phyloP scores from a whole-genome alignment of 345 rosid genomes.

The Garcia nutans region DNA sequence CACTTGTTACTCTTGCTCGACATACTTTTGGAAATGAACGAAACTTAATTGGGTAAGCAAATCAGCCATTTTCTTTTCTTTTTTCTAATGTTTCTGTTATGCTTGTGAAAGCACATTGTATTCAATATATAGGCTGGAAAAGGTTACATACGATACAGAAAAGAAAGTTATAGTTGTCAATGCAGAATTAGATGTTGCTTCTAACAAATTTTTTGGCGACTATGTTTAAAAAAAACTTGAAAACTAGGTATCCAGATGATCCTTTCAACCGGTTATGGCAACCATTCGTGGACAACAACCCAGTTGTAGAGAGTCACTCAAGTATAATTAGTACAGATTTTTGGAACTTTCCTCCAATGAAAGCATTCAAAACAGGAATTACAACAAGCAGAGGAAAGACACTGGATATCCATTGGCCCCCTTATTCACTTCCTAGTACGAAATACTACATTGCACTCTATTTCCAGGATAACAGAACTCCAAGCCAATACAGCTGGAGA shows the following conservation, averaged over 20 bases:
- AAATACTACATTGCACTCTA: constrained; percentile 72
- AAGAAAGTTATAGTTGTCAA: too few species aligned
- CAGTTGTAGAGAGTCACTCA: constrained; percentile 35
- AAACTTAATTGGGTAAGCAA: constrained; percentile 50
- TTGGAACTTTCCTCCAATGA: constrained; percentile 70
- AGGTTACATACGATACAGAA: too few species aligned
- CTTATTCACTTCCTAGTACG: constrained; percentile 49
- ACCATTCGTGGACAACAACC: constrained; percentile 53
- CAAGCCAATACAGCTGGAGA: constrained; percentile 69
- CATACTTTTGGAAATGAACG: constrained; percentile 49
- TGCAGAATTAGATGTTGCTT: not conserved
- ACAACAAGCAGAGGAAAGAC: constrained; percentile 57
- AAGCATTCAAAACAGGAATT: constrained; percentile 52
- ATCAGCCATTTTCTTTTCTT: not conserved
- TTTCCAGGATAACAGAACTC: constrained; percentile 67
- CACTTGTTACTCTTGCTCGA: constrained; percentile 61
- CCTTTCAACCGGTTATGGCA: constrained; percentile 68
- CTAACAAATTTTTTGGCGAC: constrained; percentile 14
- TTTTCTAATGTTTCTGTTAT: not conserved
- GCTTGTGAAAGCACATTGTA: not conserved
- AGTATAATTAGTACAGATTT: constrained; percentile 48
- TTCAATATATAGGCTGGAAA: too few species aligned
- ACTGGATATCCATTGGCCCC: constrained; percentile 62
- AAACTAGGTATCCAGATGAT: constrained; percentile 76
- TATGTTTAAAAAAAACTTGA: constrained; percentile 20